Base-by-base conservation (phyloP, 139 green algal genomes). In the Desmodesmus armatus region DNA sequence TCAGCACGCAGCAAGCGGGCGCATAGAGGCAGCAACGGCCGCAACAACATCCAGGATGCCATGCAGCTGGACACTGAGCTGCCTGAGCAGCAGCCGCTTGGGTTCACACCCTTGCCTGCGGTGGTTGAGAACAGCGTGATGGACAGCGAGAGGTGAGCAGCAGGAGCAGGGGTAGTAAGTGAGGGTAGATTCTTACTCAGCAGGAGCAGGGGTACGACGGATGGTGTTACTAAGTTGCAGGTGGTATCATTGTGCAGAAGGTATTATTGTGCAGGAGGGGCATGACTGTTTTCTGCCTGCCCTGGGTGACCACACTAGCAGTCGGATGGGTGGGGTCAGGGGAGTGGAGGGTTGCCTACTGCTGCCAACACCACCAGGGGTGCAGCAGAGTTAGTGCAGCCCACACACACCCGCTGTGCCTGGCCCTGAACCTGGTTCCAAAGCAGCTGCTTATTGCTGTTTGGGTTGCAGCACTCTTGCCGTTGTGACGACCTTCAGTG, bases 61-160 rank as follows among this genome's bases (percentile, higher is more conserved):
- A 25, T 23, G 11, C 72, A 79, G 44, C 31, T 47, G 21, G 33
- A 80, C 21, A 80, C 66, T 9, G 76, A 82, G 37, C 55, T 21
- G 37, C 21, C 72, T 53, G 55, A 82, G n/a, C 55, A 71, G 55
- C 76, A 82, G 37, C 71, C 71, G 76, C 55, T 55, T 37, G 72
- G 76, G 55, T 82, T 82, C 40, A 82, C 76, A 5, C 76, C 76
- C 13, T 53, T 55, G 40, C 55, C 72, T 1, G 55, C 76, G 31
- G 76, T 55, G n/a, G 76, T 82, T 23, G 76, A 82, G 3, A n/a
- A n/a, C n/a, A n/a, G n/a, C n/a, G n/a, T n/a, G n/a, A n/a, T n/a
- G n/a, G n/a, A n/a, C n/a, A n/a, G n/a, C n/a, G n/a, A n/a, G 76
- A 82, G 33, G 43, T 72, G 29, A 72, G n/a, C 29, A 75, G 76